These are phyloP conservation scores for Cryphonectria naterciae DNA, from an alignment of 2,329 filamentous ascomycete species.

Conservation along the genomic window DNA sequence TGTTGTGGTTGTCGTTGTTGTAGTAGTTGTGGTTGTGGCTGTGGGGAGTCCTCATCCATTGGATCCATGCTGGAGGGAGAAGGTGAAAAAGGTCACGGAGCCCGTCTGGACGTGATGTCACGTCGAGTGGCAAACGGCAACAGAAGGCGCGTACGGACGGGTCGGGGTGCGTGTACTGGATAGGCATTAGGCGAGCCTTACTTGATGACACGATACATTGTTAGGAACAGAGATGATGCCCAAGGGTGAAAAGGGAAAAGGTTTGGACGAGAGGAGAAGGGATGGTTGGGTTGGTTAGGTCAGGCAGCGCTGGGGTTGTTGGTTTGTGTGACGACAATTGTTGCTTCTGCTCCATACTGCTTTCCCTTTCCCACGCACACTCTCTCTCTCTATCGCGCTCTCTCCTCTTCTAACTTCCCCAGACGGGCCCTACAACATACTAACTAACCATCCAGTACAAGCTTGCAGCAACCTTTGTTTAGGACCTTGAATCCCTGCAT, in stretches of 20 bases:
- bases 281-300: not conserved
- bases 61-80: slow-evolving; percentile 26
- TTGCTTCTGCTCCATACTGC: not conserved
- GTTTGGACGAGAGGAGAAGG: not conserved
- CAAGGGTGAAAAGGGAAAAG: not conserved
- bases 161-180: not conserved
- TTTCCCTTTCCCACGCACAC: no score
- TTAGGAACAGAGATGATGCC: not conserved
- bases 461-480: not conserved
- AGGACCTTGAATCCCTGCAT: not conserved
- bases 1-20: not conserved
- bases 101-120: slow-evolving; percentile 18
- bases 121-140: slow-evolving; percentile 9
- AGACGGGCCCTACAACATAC: not conserved
- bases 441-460: not conserved
- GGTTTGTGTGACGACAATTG: not conserved
- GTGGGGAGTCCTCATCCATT: slow-evolving; percentile 30
- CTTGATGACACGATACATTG: not conserved
- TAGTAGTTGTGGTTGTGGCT: not conserved
- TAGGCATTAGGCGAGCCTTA: slow-evolving; percentile 3
- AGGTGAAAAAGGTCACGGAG: slow-evolving; percentile 12
- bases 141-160: not conserved
- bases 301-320: no score
- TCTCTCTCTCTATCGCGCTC: not conserved
- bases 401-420: not conserved